Evolutionary conservation across 225 moss, liverwort and hornwort genomes (phyloP), one percentile per base, ranked within the genome.

Genomic region (Anthoceros angustus): DNA sequence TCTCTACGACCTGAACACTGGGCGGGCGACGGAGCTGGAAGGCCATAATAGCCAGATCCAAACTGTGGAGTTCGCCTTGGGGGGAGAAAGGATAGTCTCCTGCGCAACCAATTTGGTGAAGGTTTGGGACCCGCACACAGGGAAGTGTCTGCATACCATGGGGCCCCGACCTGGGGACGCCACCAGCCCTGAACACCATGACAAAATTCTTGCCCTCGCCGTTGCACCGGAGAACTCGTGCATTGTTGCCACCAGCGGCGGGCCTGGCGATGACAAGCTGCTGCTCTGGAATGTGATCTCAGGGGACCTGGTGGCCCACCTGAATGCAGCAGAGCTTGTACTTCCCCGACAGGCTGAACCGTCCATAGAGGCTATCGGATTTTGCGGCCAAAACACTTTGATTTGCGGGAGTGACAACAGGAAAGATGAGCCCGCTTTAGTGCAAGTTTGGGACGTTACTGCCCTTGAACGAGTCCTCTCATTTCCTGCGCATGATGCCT

Each of bases 361-460:
- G 61, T 82, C 94, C 42, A 94, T 94, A 87, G 90, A 94, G 70
- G 94, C 90, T 24, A 71, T 94, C 63, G 83, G 84, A 72, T 90
- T 94, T 65, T 76, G 92, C 75, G 77, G 77, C 71, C 83, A 80
- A 42, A 89, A 70, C 70, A 80, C 85, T 70, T 86, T 92, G 67
- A 72, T 89, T 42, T 89, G 89, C 70, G 92, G 92, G 67, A 93
- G 92, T 79, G 89, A 93, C 63, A 86, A 89, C 41, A 76, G 80
- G 40, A 77, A 83, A 40, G 83, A 85, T 61, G 81, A 85, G 71
- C 89, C 89, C 20, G 80, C 89, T 42, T 5, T 55, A 8, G 79
- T 88, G 63, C 92, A 93, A 74, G 85, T 93, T 49, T 89, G 92
- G 92, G 89, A 93, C 70, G 83, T 93, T 18, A 86, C 85, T 75